Evolutionary conservation across 73 alveolate genomes (phyloP).

Genomic region (Loxodes magnus): DNA sequence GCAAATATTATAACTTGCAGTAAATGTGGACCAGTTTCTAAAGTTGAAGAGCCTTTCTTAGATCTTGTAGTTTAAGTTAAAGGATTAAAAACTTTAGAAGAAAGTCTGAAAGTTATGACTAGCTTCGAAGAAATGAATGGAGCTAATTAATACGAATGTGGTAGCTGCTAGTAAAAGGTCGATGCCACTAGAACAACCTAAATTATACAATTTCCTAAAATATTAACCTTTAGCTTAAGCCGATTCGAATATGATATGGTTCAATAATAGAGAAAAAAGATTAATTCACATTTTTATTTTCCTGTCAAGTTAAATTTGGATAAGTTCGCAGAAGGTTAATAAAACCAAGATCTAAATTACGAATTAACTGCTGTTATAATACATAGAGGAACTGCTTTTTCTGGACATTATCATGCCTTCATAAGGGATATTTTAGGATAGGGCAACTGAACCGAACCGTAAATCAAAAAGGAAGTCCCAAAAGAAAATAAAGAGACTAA

Average conservation of each 20-base stretch:
- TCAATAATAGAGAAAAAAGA: slow-evolving; percentile 78
- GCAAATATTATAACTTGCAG: slow-evolving; percentile 60
- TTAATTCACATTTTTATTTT: slow-evolving; percentile 78
- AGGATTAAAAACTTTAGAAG: slow-evolving; percentile 51
- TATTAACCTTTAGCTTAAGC: slow-evolving; percentile 69
- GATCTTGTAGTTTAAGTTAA: slow-evolving; percentile 75
- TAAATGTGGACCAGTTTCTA: slow-evolving; percentile 52
- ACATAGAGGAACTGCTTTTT: slow-evolving; percentile 93
- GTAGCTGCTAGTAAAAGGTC: slow-evolving; percentile 68
- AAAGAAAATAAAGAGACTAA: slow-evolving; percentile 34
- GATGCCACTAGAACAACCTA: slow-evolving; percentile 72
- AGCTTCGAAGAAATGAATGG: slow-evolving; percentile 63
- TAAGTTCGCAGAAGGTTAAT: slow-evolving; percentile 50
- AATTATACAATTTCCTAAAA: slow-evolving; percentile 73
- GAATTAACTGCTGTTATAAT: slow-evolving; percentile 87
- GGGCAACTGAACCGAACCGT: slow-evolving; percentile 73
- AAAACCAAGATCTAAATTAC: slow-evolving; percentile 63
- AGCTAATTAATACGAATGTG: slow-evolving; percentile 72
- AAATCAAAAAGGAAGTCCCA: slow-evolving; percentile 34
- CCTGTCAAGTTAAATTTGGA: slow-evolving; percentile 85
- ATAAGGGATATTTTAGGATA: slow-evolving; percentile 86
- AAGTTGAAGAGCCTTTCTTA: slow-evolving; percentile 69
- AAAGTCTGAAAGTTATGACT: slow-evolving; percentile 51
- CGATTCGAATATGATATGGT: slow-evolving; percentile 84
- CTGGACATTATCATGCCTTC: slow-evolving; percentile 95